These are phyloP conservation scores for Eutrema heterophyllum DNA, from an alignment of 345 rosid species.

Conservation along the genomic window DNA sequence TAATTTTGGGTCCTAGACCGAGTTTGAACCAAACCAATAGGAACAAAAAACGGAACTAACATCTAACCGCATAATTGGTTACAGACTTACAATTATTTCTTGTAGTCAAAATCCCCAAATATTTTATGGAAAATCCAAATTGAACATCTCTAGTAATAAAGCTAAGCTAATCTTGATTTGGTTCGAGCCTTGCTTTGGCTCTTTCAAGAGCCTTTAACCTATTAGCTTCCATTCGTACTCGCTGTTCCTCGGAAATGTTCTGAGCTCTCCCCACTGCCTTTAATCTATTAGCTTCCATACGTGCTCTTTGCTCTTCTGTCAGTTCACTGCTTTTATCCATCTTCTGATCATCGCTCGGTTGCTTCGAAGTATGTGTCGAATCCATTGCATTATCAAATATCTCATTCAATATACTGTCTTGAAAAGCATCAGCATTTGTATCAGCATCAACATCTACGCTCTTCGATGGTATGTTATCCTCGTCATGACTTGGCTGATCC, in stretches of 20 bases:
- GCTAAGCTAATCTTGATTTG: constrained; percentile 13
- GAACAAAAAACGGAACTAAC: not conserved
- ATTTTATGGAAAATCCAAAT: not conserved
- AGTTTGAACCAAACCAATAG: not conserved
- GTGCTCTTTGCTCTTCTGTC: constrained; percentile 66
- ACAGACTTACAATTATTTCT: not conserved
- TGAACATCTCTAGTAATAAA: not conserved
- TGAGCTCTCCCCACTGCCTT: constrained; percentile 74
- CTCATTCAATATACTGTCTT: constrained; percentile 56
- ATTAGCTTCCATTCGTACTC: constrained; percentile 80
- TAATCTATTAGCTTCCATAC: constrained; percentile 74
- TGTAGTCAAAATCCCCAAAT: not conserved
- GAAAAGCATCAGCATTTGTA: constrained; percentile 24
- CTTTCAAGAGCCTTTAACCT: constrained; percentile 74
- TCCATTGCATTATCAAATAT: constrained; percentile 43
- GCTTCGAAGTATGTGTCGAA: constrained; percentile 31
- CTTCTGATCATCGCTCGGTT: constrained; percentile 18
- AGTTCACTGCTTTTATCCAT: constrained; percentile 31
- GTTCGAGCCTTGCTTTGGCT: constrained; percentile 58
- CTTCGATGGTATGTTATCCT: constrained; percentile 30
- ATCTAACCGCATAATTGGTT: not conserved
- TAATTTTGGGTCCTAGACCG: not conserved
- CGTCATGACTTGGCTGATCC: constrained; percentile 31
- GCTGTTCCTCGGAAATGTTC: constrained; percentile 67
- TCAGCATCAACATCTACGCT: constrained; percentile 13